Base-by-base conservation (phyloP, 805 yeast species). In the Metschnikowia kunwiensis region DNA sequence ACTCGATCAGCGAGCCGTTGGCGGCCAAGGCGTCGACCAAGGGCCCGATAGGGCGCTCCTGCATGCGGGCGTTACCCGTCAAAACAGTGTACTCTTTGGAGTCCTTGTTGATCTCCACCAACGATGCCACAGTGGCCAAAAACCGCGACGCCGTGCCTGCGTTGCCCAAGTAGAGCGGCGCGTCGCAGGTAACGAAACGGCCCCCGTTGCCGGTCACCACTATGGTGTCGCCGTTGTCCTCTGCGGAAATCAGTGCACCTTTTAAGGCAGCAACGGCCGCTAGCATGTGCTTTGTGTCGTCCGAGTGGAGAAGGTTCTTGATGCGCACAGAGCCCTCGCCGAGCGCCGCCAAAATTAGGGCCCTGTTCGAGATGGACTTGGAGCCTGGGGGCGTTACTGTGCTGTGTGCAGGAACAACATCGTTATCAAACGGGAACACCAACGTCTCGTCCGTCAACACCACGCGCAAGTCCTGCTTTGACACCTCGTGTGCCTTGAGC, bases 101-200 rank as follows among this genome's bases (percentile, higher is more conserved):
- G n/a, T 45, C 34, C 22, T 53, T 31, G 19, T 79, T 67, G 19
- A 52, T 32, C 14, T 75, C 69, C 5, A 85, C 95, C 42, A 89
- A 68, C n/a, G 95, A 75, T 13, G 95, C 96, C 19, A 93, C 91
- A 2, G 96, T 78, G 2, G 97, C 86, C 55, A 93, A 74, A 60
- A 93, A 93, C 54, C 98, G 76, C 5, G 97, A 86, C 4, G 98
- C 97, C 28, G 98, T 93, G 48, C 98, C 98, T 1, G 98, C 97
- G 56, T 93, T 93, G 40, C 98, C 98, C 44, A 93, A 72, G 62
- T 87, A 93, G 39, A 93, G 68, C 44, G 80, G 83, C 34, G 80
- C 77, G 12, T 66, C 63, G 32, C 81, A 74, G 3, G 94, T 82
- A 20, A 68, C 52, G 44, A 86, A 61, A 20, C 78, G 65, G 39